These are phyloP conservation scores for Houttuynia cordata DNA, from an alignment of 164 flowering plant genomes.

Conservation along the genomic window DNA sequence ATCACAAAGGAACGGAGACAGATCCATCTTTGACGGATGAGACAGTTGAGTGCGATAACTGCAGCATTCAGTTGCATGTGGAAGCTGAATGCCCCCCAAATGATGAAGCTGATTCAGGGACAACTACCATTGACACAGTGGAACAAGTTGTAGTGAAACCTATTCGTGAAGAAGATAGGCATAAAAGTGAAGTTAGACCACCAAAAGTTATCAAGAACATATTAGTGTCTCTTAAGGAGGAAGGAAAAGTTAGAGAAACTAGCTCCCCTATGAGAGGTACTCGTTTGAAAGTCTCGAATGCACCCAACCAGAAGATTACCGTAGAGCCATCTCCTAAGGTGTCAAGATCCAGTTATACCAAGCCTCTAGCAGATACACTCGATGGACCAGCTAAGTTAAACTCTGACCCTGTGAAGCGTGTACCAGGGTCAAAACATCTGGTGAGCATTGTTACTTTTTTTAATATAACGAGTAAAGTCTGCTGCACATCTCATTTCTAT, in stretches of 20 bases:
- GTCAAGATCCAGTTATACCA: slow-evolving; percentile 33
- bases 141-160: slow-evolving; percentile 26
- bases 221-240: slow-evolving; percentile 68
- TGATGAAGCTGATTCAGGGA: slow-evolving; percentile 21
- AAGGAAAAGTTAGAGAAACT: slow-evolving; percentile 60
- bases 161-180: slow-evolving; percentile 21
- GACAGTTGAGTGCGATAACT: slow-evolving; percentile 26
- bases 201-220: slow-evolving; percentile 63
- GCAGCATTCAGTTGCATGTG: slow-evolving; percentile 4
- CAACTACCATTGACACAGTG: slow-evolving; percentile 17
- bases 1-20: slow-evolving; percentile 36
- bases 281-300: slow-evolving; percentile 34
- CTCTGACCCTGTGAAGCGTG: slow-evolving; percentile 38
- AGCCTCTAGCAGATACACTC: slow-evolving; percentile 34
- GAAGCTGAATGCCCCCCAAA: slow-evolving; percentile 15
- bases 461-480: background rate
- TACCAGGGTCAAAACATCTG: slow-evolving; percentile 58
- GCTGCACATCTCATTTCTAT: background rate
- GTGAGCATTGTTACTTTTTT: slow-evolving; percentile 18
- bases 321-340: slow-evolving; percentile 46
- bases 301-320: slow-evolving; percentile 29
- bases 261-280: slow-evolving; percentile 80
- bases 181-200: slow-evolving; percentile 38
- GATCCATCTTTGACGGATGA: slow-evolving; percentile 36
- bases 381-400: slow-evolving; percentile 26